Percentiles rank a stretch among this genome's conserved stretches.
Evolutionary conservation across 2,329 filamentous ascomycete species (phyloP).

Genomic region (Cladosporium sp.): DNA sequence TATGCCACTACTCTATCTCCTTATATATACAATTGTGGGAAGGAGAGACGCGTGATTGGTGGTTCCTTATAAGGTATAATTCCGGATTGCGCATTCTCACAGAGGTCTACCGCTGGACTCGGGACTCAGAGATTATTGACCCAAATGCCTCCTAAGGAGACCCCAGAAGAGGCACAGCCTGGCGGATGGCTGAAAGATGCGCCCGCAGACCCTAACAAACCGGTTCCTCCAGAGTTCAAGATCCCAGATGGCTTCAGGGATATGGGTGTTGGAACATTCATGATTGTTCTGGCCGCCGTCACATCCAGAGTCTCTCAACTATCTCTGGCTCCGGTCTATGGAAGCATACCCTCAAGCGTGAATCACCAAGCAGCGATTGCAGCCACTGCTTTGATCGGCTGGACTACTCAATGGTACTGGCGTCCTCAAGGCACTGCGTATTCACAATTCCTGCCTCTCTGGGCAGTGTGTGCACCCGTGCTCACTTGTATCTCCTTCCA

Average conservation of each 20-base stretch:
- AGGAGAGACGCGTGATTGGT: neutral
- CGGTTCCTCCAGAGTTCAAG: neutral
- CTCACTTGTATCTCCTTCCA: slow-evolving; percentile 72
- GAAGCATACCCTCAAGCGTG: slow-evolving; percentile 73
- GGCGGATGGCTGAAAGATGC: slow-evolving; percentile 1
- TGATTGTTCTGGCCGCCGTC: slow-evolving; percentile 56
- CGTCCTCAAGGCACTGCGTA: slow-evolving; percentile 36
- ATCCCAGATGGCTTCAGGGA: slow-evolving; percentile 40
- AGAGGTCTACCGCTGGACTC: neutral
- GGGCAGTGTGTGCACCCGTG: slow-evolving; percentile 74
- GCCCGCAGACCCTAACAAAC: neutral
- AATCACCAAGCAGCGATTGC: slow-evolving; percentile 70
- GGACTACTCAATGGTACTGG: slow-evolving; percentile 62
- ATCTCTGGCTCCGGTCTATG: slow-evolving; percentile 83
- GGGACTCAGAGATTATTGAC: neutral
- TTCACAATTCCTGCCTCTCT: slow-evolving; percentile 65
- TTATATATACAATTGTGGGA: neutral
- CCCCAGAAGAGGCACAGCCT: neutral
- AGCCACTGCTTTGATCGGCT: slow-evolving; percentile 68
- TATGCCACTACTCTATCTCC: neutral
- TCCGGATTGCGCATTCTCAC: neutral
- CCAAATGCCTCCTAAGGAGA: neutral
- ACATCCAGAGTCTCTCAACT: slow-evolving; percentile 73
- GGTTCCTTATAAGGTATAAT: neutral
- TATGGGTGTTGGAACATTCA: neutral